These are phyloP conservation scores for Limnanthes douglasii DNA, from an alignment of 345 rosid genomes.

Conservation along the genomic window DNA sequence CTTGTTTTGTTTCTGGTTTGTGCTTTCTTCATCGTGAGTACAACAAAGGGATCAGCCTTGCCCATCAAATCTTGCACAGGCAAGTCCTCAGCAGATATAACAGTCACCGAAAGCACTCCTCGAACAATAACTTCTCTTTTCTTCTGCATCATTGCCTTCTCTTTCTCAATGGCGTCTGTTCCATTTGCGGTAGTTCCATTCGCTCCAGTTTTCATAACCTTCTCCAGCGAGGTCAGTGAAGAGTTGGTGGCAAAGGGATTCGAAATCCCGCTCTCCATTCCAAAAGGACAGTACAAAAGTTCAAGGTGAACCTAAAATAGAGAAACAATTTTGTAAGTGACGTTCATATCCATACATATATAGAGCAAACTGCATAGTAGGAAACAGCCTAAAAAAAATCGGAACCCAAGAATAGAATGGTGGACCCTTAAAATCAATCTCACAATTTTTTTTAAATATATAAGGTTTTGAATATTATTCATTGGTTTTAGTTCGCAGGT, in stretches of 20 bases:
- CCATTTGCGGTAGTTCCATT: conserved; percentile 41
- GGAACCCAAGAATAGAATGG: too few species aligned
- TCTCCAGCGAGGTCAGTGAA: conserved; percentile 87
- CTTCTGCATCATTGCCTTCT: conserved; percentile 26
- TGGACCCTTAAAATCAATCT: too few species aligned
- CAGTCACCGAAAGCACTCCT: conserved; percentile 83
- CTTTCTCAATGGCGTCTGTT: conserved; percentile 29
- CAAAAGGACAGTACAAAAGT: conserved; percentile 76
- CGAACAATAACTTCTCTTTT: conserved; percentile 76
- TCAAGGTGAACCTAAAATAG: conserved; percentile 80
- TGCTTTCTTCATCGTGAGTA: conserved; percentile 80
- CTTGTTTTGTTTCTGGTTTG: conserved; percentile 65
- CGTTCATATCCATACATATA: too few species aligned
- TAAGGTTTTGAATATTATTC: too few species aligned
- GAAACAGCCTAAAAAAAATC: too few species aligned
- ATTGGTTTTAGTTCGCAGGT: too few species aligned
- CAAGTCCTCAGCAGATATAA: conserved; percentile 91
- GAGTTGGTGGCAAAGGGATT: conserved; percentile 42
- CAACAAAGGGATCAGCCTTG: conserved; percentile 87
- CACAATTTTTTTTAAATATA: too few species aligned
- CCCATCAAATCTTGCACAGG: conserved; percentile 80
- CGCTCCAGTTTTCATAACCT: conserved; percentile 46
- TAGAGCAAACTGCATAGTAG: too few species aligned
- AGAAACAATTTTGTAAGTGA: too few species aligned
- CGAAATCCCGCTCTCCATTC: conserved; percentile 38